Percentiles rank a stretch among this genome's conserved stretches.
phyloP scores from a whole-genome alignment of 2,329 filamentous ascomycete genomes.

The Exophiala xenobiotica region DNA sequence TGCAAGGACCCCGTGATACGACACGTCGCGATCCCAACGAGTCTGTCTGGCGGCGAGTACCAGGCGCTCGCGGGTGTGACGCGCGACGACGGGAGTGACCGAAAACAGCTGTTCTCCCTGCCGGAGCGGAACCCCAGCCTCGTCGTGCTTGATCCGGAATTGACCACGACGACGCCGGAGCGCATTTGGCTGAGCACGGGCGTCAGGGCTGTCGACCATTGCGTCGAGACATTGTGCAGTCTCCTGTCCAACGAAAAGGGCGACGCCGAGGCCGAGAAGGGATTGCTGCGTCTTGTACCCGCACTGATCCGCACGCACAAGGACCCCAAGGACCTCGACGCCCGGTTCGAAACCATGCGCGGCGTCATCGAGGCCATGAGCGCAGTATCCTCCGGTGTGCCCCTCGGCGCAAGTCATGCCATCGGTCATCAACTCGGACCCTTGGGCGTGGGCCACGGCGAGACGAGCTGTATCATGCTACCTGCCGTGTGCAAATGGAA shows the following conservation, averaged over 20 bases:
- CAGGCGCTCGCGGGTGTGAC: constrained; percentile 41
- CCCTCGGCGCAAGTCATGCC: constrained; percentile 53
- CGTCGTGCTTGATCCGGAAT: constrained; percentile 57
- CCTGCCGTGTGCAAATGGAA: constrained; percentile 60
- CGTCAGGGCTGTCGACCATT: constrained; percentile 58
- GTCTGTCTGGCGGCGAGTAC: constrained; percentile 45
- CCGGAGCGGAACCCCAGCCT: constrained; percentile 49
- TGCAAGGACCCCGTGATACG: constrained; percentile 16
- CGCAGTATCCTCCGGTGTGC: constrained; percentile 42
- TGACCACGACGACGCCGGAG: constrained; percentile 53
- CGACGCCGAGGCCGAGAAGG: constrained; percentile 41
- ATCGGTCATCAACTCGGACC: constrained; percentile 57
- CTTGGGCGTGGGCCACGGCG: constrained; percentile 59
- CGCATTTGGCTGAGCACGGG: constrained; percentile 60
- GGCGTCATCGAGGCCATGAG: constrained; percentile 56
- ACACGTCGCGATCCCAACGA: constrained; percentile 42
- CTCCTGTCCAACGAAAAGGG: constrained; percentile 36
- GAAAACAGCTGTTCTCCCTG: constrained; percentile 35
- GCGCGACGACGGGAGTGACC: constrained; percentile 34
- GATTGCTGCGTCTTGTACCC: constrained; percentile 44
- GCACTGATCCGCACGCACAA: constrained; percentile 44
- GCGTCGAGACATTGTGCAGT: constrained; percentile 56
- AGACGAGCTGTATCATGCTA: constrained; percentile 58
- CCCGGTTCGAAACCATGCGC: constrained; percentile 49
- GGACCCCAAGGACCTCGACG: constrained; percentile 41